Evolutionary conservation across 2,329 filamentous ascomycete genomes (phyloP).

Genomic region (Trichoderma breve): DNA sequence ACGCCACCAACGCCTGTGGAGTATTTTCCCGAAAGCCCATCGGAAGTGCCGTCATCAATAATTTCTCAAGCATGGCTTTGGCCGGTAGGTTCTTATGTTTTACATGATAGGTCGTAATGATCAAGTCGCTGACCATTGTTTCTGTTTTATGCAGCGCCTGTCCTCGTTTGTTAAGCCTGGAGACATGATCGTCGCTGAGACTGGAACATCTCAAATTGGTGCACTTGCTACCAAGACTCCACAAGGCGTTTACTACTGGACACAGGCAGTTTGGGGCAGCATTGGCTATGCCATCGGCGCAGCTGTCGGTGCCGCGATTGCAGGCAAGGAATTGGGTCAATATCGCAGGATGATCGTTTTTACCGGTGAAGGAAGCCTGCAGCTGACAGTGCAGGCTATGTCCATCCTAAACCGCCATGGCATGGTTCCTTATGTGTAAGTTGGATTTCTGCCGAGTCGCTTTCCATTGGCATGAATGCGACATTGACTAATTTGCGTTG

Average conservation of each 20-base stretch:
- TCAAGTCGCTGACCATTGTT: neutral
- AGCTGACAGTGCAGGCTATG: slow-evolving; percentile 6
- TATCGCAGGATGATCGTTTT: slow-evolving; percentile 23
- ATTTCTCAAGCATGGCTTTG: neutral
- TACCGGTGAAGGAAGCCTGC: slow-evolving; percentile 29
- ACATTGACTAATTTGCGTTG: neutral
- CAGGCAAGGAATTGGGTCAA: slow-evolving; percentile 24
- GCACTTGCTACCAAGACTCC: slow-evolving; percentile 20
- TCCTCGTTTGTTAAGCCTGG: slow-evolving; percentile 19
- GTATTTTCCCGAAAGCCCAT: neutral
- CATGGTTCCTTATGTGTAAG: neutral
- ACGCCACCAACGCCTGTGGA: neutral
- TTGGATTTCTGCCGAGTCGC: neutral
- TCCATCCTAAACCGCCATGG: slow-evolving; percentile 1
- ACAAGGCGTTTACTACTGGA: slow-evolving; percentile 20
- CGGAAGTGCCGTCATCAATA: neutral
- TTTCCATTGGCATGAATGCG: neutral
- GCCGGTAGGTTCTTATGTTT: neutral
- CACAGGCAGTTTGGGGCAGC: slow-evolving; percentile 26
- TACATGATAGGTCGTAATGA: neutral
- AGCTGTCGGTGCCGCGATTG: slow-evolving; percentile 24
- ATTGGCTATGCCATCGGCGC: slow-evolving; percentile 27
- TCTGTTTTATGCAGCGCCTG: neutral
- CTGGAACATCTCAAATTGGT: slow-evolving; percentile 25
- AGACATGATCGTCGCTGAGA: slow-evolving; percentile 26